Conservation (phyloP, 305 asterid genomes). For the Fraxinus angustifolia region DNA sequence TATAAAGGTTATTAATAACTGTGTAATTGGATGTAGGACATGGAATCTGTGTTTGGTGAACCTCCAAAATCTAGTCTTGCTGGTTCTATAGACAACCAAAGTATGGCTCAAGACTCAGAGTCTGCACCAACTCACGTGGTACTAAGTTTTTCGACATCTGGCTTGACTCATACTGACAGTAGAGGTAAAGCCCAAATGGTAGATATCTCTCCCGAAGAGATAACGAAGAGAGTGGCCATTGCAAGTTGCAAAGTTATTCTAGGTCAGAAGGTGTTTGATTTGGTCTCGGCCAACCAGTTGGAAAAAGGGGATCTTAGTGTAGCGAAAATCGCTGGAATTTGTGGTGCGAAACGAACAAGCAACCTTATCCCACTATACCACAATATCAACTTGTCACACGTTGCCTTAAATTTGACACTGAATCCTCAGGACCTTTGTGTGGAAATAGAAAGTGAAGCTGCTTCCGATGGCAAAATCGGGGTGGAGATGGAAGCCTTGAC, state of each 20-base stretch:
- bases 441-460: slow-evolving; percentile 58
- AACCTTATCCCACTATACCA: slow-evolving; percentile 87
- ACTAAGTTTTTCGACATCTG: slow-evolving; percentile 22
- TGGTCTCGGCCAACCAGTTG: slow-evolving; percentile 78
- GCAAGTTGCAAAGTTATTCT: slow-evolving; percentile 85
- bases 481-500: slow-evolving; percentile 97
- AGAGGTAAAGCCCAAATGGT: slow-evolving; percentile 88
- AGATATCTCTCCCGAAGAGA: slow-evolving; percentile 66
- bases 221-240: slow-evolving; percentile 62
- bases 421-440: slow-evolving; percentile 52
- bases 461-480: slow-evolving; percentile 61
- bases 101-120: slow-evolving; percentile 28
- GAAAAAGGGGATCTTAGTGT: slow-evolving; percentile 80
- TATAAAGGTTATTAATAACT: neutral
- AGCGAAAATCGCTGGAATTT: slow-evolving; percentile 77
- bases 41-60: slow-evolving; percentile 86
- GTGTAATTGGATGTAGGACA: slow-evolving; percentile 45
- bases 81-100: slow-evolving; percentile 41
- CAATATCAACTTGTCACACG: slow-evolving; percentile 59
- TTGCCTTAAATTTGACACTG: slow-evolving; percentile 50
- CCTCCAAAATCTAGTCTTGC: slow-evolving; percentile 57
- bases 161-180: slow-evolving; percentile 58
- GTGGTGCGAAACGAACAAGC: slow-evolving; percentile 73
- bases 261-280: slow-evolving; percentile 59
- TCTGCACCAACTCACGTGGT: slow-evolving; percentile 3